phyloP scores from a whole-genome alignment of 1,284 basidiomycete species.

The Ceratobasidium sp. region DNA sequence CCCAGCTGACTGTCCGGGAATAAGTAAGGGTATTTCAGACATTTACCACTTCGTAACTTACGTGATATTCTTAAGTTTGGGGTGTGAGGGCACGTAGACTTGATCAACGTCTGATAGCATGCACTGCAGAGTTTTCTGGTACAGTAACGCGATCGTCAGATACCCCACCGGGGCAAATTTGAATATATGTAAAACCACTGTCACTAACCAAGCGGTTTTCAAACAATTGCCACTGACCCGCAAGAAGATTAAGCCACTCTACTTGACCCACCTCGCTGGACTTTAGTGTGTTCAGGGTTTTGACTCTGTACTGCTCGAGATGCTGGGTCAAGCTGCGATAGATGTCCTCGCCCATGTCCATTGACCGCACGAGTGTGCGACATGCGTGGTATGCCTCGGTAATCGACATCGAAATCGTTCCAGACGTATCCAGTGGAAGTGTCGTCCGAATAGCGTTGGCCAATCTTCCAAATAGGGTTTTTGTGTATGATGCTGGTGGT shows the following conservation, averaged over 20 bases:
- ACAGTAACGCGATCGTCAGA: too few relatives aligned
- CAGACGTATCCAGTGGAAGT: constrained; percentile 53
- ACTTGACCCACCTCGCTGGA: constrained; percentile 44
- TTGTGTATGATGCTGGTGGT: constrained; percentile 36
- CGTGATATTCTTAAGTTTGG: constrained; percentile 45
- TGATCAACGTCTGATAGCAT: constrained; percentile 61
- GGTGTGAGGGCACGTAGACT: constrained; percentile 44
- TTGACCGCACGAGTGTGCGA: constrained; percentile 58
- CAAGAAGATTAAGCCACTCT: constrained; percentile 62
- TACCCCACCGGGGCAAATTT: too few relatives aligned
- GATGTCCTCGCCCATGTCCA: constrained; percentile 60
- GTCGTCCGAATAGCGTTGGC: constrained; percentile 52
- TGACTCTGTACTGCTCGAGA: constrained; percentile 58
- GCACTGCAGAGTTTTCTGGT: constrained; percentile 60
- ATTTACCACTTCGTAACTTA: constrained; percentile 39
- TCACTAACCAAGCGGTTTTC: constrained; percentile 64
- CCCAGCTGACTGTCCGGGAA: constrained; percentile 42
- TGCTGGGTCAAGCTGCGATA: constrained; percentile 61
- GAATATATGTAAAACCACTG: too few relatives aligned
- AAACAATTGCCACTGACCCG: constrained; percentile 64
- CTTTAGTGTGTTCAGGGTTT: constrained; percentile 53
- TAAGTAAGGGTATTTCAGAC: background rate
- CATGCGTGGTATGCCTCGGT: constrained; percentile 65
- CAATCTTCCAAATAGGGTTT: constrained; percentile 22
- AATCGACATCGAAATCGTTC: constrained; percentile 53